Evolutionary conservation across 768 basidiomycete species (phyloP), one percentile per base, ranked within the genome.

Genomic region (Steccherinum ochraceum): DNA sequence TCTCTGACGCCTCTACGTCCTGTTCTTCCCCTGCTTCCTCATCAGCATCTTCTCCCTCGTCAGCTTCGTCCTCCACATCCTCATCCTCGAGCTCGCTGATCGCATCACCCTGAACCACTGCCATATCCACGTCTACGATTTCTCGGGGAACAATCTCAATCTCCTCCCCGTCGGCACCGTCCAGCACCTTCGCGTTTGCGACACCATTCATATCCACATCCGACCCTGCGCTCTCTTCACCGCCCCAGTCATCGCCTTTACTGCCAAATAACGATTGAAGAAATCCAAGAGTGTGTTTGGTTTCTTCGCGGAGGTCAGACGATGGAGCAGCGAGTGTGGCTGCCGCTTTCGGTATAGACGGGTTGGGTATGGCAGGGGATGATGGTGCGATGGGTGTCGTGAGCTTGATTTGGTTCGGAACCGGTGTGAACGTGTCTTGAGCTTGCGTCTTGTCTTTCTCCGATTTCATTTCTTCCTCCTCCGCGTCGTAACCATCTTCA

Each of bases 211-310:
- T 70, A 47, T 82, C 81, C 39, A 80, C 64, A 23, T 82, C 84
- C 1, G 79, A 82, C 3, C 68, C 77, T 2, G 79, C 65, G 52
- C 75, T 79, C 61, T 86, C 85, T 20, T 64, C 64, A 4, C 78
- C 83, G 2, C 72, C 73, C 86, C 86, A 87, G 5, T 82, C 75
- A 3, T 72, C 72, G 12, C 69, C 68, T n/a, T 5, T 46, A 52
- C 13, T 63, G 1, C 72, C 80, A 45, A 86, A 86, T 27, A 88
- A 64, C 0, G 76, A 72, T 4, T 69, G 61, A 0, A 86, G 65
- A 16, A 87, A 67, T 44, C 65, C 64, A 16, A 84, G 72, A 0
- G 77, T 61, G 23, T 69, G 62, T 5, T 60, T 60, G 56, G 74
- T 81, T 66, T 84, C 80, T 24, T 61, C 50, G 0, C 55, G 60